Conservation (phyloP, 2,329 filamentous ascomycete species). For the Keithomyces neogunnii region DNA sequence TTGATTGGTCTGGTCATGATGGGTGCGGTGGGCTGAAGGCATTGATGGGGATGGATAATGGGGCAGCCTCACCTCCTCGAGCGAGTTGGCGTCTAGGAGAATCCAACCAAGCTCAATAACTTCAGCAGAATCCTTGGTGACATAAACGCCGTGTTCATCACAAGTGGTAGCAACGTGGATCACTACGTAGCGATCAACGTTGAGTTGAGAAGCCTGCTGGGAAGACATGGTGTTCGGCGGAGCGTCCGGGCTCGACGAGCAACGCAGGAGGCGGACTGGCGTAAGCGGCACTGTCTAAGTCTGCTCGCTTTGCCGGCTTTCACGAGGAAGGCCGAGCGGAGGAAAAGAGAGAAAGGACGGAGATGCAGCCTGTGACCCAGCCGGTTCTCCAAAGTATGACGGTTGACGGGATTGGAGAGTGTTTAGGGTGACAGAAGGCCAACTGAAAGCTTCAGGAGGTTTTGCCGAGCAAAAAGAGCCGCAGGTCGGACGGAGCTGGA, state of each 20-base stretch:
- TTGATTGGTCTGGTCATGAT: not conserved
- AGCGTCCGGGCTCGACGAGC: conserved; percentile 11
- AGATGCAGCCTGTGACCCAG: conserved; percentile 29
- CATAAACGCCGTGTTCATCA: conserved; percentile 98
- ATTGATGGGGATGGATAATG: conserved; percentile 6
- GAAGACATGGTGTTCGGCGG: conserved; percentile 27
- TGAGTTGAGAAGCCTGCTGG: conserved; percentile 45
- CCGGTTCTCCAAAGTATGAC: conserved; percentile 18
- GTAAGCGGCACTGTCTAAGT: conserved; percentile 8
- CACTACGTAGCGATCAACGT: conserved; percentile 92
- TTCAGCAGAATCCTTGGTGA: conserved; percentile 98
- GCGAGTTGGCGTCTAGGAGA: conserved; percentile 79
- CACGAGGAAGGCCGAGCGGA: conserved; percentile 11
- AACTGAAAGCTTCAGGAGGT: conserved; percentile 20
- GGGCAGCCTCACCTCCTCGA: conserved; percentile 68
- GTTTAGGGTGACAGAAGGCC: conserved; percentile 13
- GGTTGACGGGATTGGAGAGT: conserved; percentile 14
- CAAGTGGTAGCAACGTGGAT: conserved; percentile 98
- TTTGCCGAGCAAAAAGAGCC: conserved; percentile 15
- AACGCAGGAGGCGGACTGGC: conserved; percentile 9
- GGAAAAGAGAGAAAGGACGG: conserved; percentile 14
- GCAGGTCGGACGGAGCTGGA: conserved; percentile 13
- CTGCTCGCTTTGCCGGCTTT: conserved; percentile 9
- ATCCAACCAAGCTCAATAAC: conserved; percentile 99
- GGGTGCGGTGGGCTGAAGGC: not conserved